Base-by-base conservation (phyloP, 352 stramenopile genomes). In the Blastocystis sp. region DNA sequence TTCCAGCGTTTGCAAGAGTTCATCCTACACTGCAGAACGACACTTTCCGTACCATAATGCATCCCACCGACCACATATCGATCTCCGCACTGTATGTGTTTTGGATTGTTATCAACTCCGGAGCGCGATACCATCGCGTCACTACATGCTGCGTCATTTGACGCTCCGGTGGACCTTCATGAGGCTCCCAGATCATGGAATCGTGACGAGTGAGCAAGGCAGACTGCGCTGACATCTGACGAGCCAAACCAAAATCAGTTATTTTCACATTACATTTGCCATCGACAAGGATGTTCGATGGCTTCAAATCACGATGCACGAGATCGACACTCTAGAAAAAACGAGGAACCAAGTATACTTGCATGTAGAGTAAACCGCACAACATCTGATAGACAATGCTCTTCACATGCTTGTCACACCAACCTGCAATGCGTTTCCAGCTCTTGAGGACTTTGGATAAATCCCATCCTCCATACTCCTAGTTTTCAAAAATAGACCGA, bases 51-150 rank as follows among this genome's bases (percentile, higher is more conserved):
- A 96, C 96, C n/a, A 98, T 92, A 84, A 98, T 98, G 92, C 97
- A 99, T 8, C 97, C 97, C 61, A 99, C 90, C 68, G 95, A 98
- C 97, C 97, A 99, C 93, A 98, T 98, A 91, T 99, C 97, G 87
- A 99, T 98, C 11, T 95, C 94, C 62, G 95, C 95, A 75, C 93
- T 95, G 91, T 99, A 99, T 63, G 96, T 92, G 39, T 90, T 87
- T 53, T 97, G 94, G 59, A 98, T 95, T 50, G 98, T 90, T 90
- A 98, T 98, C 2, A 98, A 93, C 91, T 98, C 96, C 1, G 96
- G 96, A 0, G 94, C 94, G 50, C 96, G 92, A 91, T 98, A 98
- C 95, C 96, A 98, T n/a, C 96, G 92, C 79, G 96, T 98, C 0
- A 98, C 96, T 53, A 98, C 96, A 92, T 98, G 96, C 90, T 98